These are phyloP conservation scores for Xylariomycetidae sp. DNA, from an alignment of 2,329 filamentous ascomycete species.

Conservation along the genomic window DNA sequence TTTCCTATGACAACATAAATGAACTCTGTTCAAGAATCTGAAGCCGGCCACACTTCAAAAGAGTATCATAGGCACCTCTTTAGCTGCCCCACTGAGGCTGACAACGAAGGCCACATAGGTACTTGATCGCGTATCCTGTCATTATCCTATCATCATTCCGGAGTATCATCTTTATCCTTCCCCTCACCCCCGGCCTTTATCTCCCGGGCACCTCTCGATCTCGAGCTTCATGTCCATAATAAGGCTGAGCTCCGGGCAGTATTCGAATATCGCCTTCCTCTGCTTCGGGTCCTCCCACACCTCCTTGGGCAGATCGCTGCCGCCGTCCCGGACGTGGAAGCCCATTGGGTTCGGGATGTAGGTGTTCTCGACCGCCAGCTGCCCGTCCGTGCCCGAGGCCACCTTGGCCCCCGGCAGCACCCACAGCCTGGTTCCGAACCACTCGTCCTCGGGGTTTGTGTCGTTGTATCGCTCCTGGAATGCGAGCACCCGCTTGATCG, in stretches of 20 bases:
- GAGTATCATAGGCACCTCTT: no score
- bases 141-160: no score
- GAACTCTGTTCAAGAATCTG: no score
- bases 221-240: conserved; percentile 52
- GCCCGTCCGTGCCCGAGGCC: conserved; percentile 50
- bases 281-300: conserved; percentile 46
- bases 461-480: conserved; percentile 39
- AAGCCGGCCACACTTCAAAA: no score
- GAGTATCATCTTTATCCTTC: no score
- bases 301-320: conserved; percentile 36
- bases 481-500: conserved; percentile 47
- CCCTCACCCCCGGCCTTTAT: no score
- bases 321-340: conserved; percentile 50
- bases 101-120: no score
- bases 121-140: no score
- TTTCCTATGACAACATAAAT: no score
- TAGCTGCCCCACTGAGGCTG: no score
- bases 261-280: conserved; percentile 49
- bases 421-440: conserved; percentile 49
- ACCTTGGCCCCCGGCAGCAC: conserved; percentile 42
- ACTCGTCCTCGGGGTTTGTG: conserved; percentile 51
- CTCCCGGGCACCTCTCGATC: no score
- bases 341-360: conserved; percentile 50
- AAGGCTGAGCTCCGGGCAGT: conserved; percentile 57
- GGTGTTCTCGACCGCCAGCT: conserved; percentile 43